Conservation (phyloP, 2,329 filamentous ascomycete genomes). For the Colletotrichum sansevieriae region DNA sequence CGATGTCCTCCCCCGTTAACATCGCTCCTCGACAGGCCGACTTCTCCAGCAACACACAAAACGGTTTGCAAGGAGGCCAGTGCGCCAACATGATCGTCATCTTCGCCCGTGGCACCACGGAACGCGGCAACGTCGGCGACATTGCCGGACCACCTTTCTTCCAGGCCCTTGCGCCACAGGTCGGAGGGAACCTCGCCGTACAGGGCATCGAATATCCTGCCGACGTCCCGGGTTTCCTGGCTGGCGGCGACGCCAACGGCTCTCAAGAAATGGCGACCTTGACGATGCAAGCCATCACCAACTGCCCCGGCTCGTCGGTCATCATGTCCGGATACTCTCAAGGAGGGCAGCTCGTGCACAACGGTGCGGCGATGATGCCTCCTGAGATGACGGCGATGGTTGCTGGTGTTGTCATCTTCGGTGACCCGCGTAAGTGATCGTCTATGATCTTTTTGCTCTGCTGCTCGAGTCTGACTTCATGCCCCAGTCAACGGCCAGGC, state of each 20-base stretch:
- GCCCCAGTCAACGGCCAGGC: constrained; percentile 33
- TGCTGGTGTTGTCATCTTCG: constrained; percentile 49
- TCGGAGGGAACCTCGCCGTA: constrained; percentile 61
- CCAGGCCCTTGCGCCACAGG: constrained; percentile 54
- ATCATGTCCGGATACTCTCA: constrained; percentile 63
- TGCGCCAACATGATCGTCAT: constrained; percentile 65
- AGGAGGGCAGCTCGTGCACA: constrained; percentile 56
- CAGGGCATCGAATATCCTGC: constrained; percentile 69
- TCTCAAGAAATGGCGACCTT: constrained; percentile 55
- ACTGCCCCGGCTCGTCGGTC: constrained; percentile 60
- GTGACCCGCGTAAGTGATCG: constrained; percentile 44
- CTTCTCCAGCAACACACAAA: constrained; percentile 37
- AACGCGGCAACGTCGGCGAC: constrained; percentile 64
- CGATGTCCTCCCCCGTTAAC: constrained; percentile 16
- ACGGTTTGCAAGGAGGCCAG: constrained; percentile 35
- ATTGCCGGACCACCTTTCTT: constrained; percentile 65
- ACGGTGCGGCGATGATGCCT: constrained; percentile 53
- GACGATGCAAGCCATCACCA: constrained; percentile 50
- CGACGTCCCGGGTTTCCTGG: constrained; percentile 57
- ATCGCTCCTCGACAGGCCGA: constrained; percentile 34
- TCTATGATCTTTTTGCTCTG: too few relatives aligned
- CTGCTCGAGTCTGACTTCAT: too few relatives aligned
- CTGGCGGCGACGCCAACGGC: constrained; percentile 59
- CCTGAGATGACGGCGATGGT: constrained; percentile 51
- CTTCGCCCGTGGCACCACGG: constrained; percentile 68